These are phyloP conservation scores for Myotisia sp. DNA, from an alignment of 2,329 filamentous ascomycete species.

Conservation along the genomic window DNA sequence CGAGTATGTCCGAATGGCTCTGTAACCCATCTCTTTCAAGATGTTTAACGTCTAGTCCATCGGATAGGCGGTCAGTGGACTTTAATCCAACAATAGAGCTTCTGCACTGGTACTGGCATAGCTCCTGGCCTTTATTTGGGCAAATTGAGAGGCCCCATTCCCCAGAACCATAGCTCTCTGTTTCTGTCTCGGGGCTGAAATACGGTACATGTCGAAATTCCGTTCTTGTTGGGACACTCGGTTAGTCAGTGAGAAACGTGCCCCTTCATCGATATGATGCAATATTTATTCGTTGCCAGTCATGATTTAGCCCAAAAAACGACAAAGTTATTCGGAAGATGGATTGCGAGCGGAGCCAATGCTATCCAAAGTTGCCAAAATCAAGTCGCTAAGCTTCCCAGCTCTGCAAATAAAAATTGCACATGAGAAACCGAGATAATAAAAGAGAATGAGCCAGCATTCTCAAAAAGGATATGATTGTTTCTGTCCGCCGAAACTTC, in stretches of 20 bases:
- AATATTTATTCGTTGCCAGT: constrained; percentile 72
- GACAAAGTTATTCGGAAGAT: constrained; percentile 72
- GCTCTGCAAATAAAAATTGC: constrained; percentile 22
- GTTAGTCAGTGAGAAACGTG: constrained; percentile 41
- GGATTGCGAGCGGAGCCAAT: constrained; percentile 57
- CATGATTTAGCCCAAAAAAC: constrained; percentile 68
- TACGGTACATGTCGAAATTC: constrained; percentile 49
- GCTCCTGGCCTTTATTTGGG: constrained; percentile 48
- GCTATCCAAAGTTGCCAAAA: constrained; percentile 56
- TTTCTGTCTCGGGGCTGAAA: constrained; percentile 20
- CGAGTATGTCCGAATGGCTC: constrained; percentile 31
- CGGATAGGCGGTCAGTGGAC: neutral
- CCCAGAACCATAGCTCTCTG: constrained; percentile 7
- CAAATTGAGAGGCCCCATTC: constrained; percentile 8
- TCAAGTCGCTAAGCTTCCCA: constrained; percentile 67
- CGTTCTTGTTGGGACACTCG: constrained; percentile 47
- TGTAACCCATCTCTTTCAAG: constrained; percentile 23
- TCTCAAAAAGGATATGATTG: constrained; percentile 73
- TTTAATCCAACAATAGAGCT: constrained; percentile 1
- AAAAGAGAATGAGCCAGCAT: constrained; percentile 46
- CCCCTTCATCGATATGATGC: constrained; percentile 44
- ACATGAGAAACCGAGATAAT: neutral
- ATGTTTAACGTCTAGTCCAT: constrained; percentile 1
- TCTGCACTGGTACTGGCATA: constrained; percentile 41
- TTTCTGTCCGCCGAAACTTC: constrained; percentile 93